Evolutionary conservation across 768 basidiomycete species (phyloP), one percentile per base, ranked within the genome.

Genomic region (Calocera cornea): DNA sequence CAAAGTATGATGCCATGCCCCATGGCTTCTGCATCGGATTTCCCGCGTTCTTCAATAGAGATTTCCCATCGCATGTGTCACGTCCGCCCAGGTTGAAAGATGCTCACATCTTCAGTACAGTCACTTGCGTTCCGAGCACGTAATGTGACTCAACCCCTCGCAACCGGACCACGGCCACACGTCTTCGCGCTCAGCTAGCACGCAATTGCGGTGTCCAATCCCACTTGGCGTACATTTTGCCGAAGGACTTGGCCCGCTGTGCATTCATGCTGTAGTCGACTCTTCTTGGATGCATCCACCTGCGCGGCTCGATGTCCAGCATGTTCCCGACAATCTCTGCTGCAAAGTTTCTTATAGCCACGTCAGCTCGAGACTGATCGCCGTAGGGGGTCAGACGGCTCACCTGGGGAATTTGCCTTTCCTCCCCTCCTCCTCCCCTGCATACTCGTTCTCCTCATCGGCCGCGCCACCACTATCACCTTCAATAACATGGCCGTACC

Each of bases 401-500:
- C 69, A 91, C 92, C 81, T 83, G 19, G 93, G 91, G 73, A 97
- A 99, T 66, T 93, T 91, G 11, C 92, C 92, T 93, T 74, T 90
- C 90, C 72, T 89, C 92, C 1, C 90, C 31, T 60, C 92, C 74
- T 93, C 93, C 70, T 90, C 89, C 34, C 88, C 76, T 27, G 83
- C 86, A 47, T 81, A 83, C 31, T 82, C 83, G 69, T 87, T 86
- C 17, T 87, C 84, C 34, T 85, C 88, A 19, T 82, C 79, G 11
- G 79, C 83, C 0, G 82, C 79, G 1, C 82, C 83, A 40, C 90
- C 87, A 29, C 82, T 85, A 0, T 85, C 84, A 0, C 97, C 97
- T 76, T 99, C 97, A 69, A 99, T 97, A 69, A 99, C 91, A 77
- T 99, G 97, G 0, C 97, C 97, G 74, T 93, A 99, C 1, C 97